phyloP scores from a whole-genome alignment of 1,284 basidiomycete species.

The Sporisorium graminicola region DNA sequence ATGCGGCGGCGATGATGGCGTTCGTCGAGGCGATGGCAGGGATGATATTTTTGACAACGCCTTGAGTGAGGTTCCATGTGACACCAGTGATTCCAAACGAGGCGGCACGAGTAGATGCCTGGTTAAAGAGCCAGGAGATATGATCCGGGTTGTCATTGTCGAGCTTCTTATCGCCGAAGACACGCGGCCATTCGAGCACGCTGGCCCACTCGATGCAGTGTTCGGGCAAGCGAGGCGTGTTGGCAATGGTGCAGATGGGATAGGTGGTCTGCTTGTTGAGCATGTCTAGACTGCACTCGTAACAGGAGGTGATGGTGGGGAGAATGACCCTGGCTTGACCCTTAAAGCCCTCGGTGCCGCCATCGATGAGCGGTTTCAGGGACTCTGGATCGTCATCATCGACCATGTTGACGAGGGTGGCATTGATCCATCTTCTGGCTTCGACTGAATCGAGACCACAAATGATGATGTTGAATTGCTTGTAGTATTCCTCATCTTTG shows the following conservation, averaged over 20 bases:
- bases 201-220: slow-evolving; percentile 99
- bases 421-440: slow-evolving; percentile 98
- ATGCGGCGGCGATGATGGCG: slow-evolving; percentile 77
- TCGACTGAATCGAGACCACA: slow-evolving; percentile 91
- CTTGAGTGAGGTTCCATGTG: slow-evolving; percentile 96
- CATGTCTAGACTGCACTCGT: slow-evolving; percentile 98
- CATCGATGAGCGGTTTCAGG: slow-evolving; percentile 97
- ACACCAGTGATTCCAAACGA: slow-evolving; percentile 97
- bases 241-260: slow-evolving; percentile 99
- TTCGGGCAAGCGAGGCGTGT: slow-evolving; percentile 96
- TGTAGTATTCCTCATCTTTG: slow-evolving; percentile 94
- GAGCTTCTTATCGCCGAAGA: slow-evolving; percentile 75
- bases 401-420: slow-evolving; percentile 93
- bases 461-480: slow-evolving; percentile 95
- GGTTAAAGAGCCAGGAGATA: slow-evolving; percentile 90
- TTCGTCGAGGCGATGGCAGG: slow-evolving; percentile 76
- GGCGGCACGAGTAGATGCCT: slow-evolving; percentile 80
- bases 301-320: slow-evolving; percentile 94
- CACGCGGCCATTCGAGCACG: slow-evolving; percentile 96
- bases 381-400: slow-evolving; percentile 85
- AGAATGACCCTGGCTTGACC: slow-evolving; percentile 98
- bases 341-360: slow-evolving; percentile 99
- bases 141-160: slow-evolving; percentile 89
- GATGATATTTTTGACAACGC: slow-evolving; percentile 99
- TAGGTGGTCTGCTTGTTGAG: slow-evolving; percentile 96